Evolutionary conservation across 768 basidiomycete species (phyloP).

Genomic region (Russula compacta): DNA sequence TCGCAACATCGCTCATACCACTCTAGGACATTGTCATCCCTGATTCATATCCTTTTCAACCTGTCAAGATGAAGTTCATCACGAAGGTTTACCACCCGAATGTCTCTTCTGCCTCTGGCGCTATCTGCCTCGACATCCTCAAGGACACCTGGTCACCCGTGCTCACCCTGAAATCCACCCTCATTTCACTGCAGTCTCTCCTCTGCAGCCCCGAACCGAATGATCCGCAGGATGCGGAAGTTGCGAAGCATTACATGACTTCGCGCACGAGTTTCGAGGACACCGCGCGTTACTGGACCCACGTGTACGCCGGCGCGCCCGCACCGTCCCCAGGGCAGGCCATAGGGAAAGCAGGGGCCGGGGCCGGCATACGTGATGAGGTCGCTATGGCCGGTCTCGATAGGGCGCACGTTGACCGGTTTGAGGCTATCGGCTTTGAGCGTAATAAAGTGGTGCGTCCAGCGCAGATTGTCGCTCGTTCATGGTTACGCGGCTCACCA

Average conservation of each 20-base stretch:
- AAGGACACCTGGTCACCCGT: slow-evolving; percentile 95
- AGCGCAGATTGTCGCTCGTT: background rate
- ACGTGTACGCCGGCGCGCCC: slow-evolving; percentile 80
- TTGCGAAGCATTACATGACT: slow-evolving; percentile 93
- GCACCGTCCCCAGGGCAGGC: slow-evolving; percentile 24
- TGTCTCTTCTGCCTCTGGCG: slow-evolving; percentile 86
- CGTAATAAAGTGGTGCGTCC: slow-evolving; percentile 63
- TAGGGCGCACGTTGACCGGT: slow-evolving; percentile 73
- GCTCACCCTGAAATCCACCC: slow-evolving; percentile 88
- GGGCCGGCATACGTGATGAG: slow-evolving; percentile 31
- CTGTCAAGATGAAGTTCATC: slow-evolving; percentile 97
- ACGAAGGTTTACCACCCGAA: slow-evolving; percentile 97
- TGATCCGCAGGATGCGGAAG: slow-evolving; percentile 96
- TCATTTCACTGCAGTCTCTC: slow-evolving; percentile 90
- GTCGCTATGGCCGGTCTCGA: slow-evolving; percentile 75
- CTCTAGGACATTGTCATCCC: slow-evolving; percentile 85
- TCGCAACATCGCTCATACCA: background rate
- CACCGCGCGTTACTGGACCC: slow-evolving; percentile 91
- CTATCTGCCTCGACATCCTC: slow-evolving; percentile 86
- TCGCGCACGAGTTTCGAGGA: slow-evolving; percentile 81
- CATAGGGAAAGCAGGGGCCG: slow-evolving; percentile 13
- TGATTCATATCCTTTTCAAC: slow-evolving; percentile 85
- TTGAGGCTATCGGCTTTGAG: slow-evolving; percentile 76
- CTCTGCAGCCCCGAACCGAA: slow-evolving; percentile 92
- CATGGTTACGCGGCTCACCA: background rate